Conservation (phyloP, 495 filamentous ascomycete species). For the Neurospora sp. region DNA sequence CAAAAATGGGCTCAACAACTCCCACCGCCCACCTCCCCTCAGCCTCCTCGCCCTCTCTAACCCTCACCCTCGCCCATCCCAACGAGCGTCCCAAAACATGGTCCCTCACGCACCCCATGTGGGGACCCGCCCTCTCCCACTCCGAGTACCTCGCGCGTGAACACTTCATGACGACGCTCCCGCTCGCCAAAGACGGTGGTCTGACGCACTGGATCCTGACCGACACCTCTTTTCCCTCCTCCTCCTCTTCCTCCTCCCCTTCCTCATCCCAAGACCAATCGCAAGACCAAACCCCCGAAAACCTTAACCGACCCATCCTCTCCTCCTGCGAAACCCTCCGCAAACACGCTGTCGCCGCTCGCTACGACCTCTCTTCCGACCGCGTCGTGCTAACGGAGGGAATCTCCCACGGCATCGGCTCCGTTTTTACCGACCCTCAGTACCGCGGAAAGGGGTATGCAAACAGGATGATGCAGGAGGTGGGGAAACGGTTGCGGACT, state of each 20-base stretch:
- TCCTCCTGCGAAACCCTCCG: slow-evolving; percentile 74
- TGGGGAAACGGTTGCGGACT: slow-evolving; percentile 24
- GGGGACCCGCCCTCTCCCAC: slow-evolving; percentile 57
- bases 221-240: slow-evolving; percentile 23
- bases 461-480: slow-evolving; percentile 44
- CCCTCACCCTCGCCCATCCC: slow-evolving; percentile 57
- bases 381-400: slow-evolving; percentile 46
- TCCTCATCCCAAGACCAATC: slow-evolving; percentile 20
- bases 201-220: slow-evolving; percentile 83
- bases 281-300: not conserved
- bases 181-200: slow-evolving; percentile 59
- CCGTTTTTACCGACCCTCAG: slow-evolving; percentile 69
- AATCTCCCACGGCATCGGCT: slow-evolving; percentile 70
- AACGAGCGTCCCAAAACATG: slow-evolving; percentile 54
- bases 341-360: slow-evolving; percentile 52
- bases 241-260: not conserved
- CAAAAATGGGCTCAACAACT: slow-evolving; percentile 19
- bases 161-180: slow-evolving; percentile 52
- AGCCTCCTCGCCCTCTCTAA: slow-evolving; percentile 48
- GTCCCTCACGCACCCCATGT: slow-evolving; percentile 56
- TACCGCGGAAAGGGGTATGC: slow-evolving; percentile 73
- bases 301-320: slow-evolving; percentile 47
- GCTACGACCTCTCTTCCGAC: slow-evolving; percentile 6
- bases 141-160: slow-evolving; percentile 73
- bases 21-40: slow-evolving; percentile 35